A percentile compares a stretch with the other conserved stretches of the same genome.
Conservation (phyloP, 805 yeast species). For the Wickerhamomyces chambardii region DNA sequence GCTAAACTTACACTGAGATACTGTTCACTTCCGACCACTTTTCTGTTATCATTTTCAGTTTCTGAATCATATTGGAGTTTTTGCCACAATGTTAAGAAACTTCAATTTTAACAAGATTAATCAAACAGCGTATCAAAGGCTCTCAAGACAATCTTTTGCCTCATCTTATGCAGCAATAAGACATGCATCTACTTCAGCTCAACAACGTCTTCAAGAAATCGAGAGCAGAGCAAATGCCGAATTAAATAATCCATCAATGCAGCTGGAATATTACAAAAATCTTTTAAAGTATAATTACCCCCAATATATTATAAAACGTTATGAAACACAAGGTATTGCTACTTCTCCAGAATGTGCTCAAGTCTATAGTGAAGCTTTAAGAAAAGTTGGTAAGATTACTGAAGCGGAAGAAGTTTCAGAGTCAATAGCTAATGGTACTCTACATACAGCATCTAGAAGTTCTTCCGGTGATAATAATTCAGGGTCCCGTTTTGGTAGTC, state of each 20-base stretch:
- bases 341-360: slow-evolving; percentile 70
- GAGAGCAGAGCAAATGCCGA: slow-evolving; percentile 87
- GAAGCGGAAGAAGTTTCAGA: slow-evolving; percentile 66
- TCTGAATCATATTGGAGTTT: no score
- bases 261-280: slow-evolving; percentile 75
- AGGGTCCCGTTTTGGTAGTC: slow-evolving; percentile 40
- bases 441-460: slow-evolving; percentile 4
- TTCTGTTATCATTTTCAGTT: no score
- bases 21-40: no score
- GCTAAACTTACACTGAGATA: no score
- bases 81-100: no score
- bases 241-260: slow-evolving; percentile 56
- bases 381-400: slow-evolving; percentile 63
- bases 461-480: slow-evolving; percentile 16
- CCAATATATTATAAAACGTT: slow-evolving; percentile 92
- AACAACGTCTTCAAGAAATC: slow-evolving; percentile 38
- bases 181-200: slow-evolving; percentile 13
- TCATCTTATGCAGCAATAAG: no score
- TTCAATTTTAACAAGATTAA: no score
- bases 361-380: slow-evolving; percentile 74
- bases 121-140: no score
- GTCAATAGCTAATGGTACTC: slow-evolving; percentile 25
- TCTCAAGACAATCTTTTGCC: no score
- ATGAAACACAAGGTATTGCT: slow-evolving; percentile 91
- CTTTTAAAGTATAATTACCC: slow-evolving; percentile 80